A percentile compares a stretch with the other conserved stretches of the same genome.
These are phyloP conservation scores for Blastomyces percursus DNA, from an alignment of 2,329 filamentous ascomycete genomes.

Conservation along the genomic window DNA sequence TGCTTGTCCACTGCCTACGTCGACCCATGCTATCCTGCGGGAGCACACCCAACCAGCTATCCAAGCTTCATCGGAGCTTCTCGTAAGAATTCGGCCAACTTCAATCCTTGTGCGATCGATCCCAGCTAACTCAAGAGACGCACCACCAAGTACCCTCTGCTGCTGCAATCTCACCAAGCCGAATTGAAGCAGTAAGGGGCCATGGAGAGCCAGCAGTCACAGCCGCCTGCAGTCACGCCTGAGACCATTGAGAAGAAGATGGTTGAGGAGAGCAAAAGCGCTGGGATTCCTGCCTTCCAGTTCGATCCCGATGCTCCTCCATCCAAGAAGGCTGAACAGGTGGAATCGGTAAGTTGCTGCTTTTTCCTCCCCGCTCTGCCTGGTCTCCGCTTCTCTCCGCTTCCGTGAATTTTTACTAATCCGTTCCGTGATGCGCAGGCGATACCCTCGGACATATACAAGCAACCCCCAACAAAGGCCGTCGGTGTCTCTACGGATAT, in stretches of 20 bases:
- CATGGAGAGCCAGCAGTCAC: constrained; percentile 58
- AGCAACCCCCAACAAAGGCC: constrained; percentile 32
- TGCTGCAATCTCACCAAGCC: constrained; percentile 16
- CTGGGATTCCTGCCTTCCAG: constrained; percentile 66
- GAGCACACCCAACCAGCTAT: neutral
- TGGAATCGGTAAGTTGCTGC: constrained; percentile 53
- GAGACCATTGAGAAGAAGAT: constrained; percentile 63
- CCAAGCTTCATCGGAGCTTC: constrained; percentile 1
- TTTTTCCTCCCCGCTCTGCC: constrained; percentile 1
- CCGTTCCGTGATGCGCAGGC: constrained; percentile 5
- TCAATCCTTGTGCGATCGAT: neutral
- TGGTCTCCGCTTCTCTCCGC: constrained; percentile 2
- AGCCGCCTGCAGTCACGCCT: constrained; percentile 55
- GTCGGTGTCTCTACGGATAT: constrained; percentile 61
- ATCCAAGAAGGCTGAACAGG: constrained; percentile 74
- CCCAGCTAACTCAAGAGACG: neutral
- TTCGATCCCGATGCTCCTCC: constrained; percentile 79
- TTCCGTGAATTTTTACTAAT: neutral
- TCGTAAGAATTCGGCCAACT: neutral
- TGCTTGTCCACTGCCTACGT: constrained; percentile 1
- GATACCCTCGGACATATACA: constrained; percentile 44
- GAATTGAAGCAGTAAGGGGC: constrained; percentile 77
- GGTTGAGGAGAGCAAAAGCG: constrained; percentile 64
- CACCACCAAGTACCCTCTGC: constrained; percentile 7
- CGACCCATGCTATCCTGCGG: neutral